Percentiles rank a stretch among this genome's conserved stretches.
phyloP scores from a whole-genome alignment of 2,329 filamentous ascomycete species.

The Cladosporium austrohemisphaericum region DNA sequence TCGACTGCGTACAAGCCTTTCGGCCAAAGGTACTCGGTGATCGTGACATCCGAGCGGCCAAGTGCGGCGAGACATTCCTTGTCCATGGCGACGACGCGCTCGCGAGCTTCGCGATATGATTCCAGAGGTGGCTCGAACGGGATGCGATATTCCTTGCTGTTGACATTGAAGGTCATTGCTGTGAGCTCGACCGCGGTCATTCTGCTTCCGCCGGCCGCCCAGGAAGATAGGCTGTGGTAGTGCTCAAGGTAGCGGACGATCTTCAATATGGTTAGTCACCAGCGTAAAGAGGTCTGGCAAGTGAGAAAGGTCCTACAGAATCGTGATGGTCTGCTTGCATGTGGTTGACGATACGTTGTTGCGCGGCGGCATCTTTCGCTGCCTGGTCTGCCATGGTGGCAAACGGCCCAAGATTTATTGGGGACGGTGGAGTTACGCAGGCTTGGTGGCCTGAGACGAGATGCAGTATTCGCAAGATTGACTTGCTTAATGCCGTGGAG shows the following conservation, averaged over 20 bases:
- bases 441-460: too few relatives aligned
- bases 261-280: conserved; percentile 27
- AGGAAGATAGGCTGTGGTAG: conserved; percentile 57
- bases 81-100: conserved; percentile 71
- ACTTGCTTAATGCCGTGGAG: too few relatives aligned
- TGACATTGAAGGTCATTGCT: conserved; percentile 58
- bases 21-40: conserved; percentile 52
- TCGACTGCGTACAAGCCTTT: conserved; percentile 51
- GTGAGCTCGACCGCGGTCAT: conserved; percentile 64
- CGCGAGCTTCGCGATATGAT: conserved; percentile 64
- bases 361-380: conserved; percentile 45
- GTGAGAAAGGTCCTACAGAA: neutral
- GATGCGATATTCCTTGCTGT: conserved; percentile 49
- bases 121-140: conserved; percentile 67
- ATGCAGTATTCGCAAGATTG: too few relatives aligned
- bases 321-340: conserved; percentile 81
- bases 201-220: conserved; percentile 54
- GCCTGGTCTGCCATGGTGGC: conserved; percentile 23
- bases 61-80: conserved; percentile 57
- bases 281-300: neutral
- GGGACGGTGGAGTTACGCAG: too few relatives aligned
- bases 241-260: conserved; percentile 73
- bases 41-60: conserved; percentile 50
- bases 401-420: too few relatives aligned
- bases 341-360: conserved; percentile 67